phyloP scores from a whole-genome alignment of 257 asterid genomes.

The Solanum pinnatisectum region DNA sequence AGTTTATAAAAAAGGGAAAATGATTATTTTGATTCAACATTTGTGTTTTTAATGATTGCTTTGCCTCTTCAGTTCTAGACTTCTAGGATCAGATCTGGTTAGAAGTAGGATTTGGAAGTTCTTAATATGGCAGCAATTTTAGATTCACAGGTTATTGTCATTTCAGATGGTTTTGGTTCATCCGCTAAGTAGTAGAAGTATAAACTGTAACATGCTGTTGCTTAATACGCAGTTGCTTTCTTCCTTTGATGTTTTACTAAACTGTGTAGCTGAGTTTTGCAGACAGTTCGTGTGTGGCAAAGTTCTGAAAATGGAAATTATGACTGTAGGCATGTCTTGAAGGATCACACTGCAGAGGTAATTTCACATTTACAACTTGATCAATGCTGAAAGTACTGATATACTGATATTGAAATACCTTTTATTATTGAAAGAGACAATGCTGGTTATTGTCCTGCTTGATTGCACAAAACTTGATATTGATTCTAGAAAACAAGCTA shows the following conservation, averaged over 20 bases:
- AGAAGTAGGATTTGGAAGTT: not conserved
- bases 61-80: not conserved
- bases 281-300: conserved; percentile 97
- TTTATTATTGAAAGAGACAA: not conserved
- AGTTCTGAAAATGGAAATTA: conserved; percentile 65
- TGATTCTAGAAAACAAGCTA: not conserved
- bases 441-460: not conserved
- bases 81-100: not conserved
- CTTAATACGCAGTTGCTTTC: not conserved
- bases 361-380: not conserved
- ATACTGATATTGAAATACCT: not conserved
- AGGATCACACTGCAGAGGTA: conserved; percentile 95
- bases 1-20: not conserved
- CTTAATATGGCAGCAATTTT: not conserved
- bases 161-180: not conserved
- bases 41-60: not conserved
- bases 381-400: not conserved
- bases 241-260: not conserved
- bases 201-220: not conserved
- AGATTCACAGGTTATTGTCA: not conserved
- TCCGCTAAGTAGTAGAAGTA: not conserved
- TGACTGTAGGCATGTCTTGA: conserved; percentile 62
- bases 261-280: conserved; percentile 12
- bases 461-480: not conserved
- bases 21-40: not conserved